Conservation (phyloP, 208 protist genomes). For the Lotmaria passim region DNA sequence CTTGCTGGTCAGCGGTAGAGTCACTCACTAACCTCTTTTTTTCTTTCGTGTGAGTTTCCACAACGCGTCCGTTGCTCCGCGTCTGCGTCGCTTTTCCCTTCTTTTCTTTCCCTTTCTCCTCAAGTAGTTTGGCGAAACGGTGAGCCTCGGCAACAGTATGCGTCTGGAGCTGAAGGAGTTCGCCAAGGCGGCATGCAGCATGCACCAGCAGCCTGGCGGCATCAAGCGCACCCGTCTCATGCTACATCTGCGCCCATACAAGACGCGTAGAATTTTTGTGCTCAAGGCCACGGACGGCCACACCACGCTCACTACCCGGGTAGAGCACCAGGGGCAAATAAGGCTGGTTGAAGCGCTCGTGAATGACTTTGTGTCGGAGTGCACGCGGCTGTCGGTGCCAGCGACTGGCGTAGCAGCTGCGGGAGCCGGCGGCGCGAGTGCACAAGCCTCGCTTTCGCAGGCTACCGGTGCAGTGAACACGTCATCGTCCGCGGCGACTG, state of each 20-base stretch:
- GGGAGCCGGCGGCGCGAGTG: background rate
- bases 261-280: slow-evolving; percentile 51
- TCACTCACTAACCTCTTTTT: too few species aligned
- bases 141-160: too few species aligned
- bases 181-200: slow-evolving; percentile 46
- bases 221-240: slow-evolving; percentile 72
- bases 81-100: too few species aligned
- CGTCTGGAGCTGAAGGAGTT: slow-evolving; percentile 73
- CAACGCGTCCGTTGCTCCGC: too few species aligned
- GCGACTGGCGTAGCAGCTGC: background rate
- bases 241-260: slow-evolving; percentile 59
- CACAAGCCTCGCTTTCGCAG: slow-evolving; percentile 1
- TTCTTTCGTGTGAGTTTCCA: too few species aligned
- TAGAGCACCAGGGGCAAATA: slow-evolving; percentile 65
- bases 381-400: slow-evolving; percentile 36
- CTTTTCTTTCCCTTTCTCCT: background rate
- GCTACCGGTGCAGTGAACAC: slow-evolving; percentile 6
- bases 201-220: slow-evolving; percentile 62
- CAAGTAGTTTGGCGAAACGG: background rate
- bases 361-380: slow-evolving; percentile 60
- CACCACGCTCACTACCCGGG: slow-evolving; percentile 64
- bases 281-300: slow-evolving; percentile 75
- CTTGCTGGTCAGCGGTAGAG: too few species aligned
- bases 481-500: background rate
- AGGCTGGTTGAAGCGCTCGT: slow-evolving; percentile 67